Evolutionary conservation across 176 grass and related monocot genomes (phyloP), one percentile per base, ranked within the genome.

Genomic region (Lolium rigidum): DNA sequence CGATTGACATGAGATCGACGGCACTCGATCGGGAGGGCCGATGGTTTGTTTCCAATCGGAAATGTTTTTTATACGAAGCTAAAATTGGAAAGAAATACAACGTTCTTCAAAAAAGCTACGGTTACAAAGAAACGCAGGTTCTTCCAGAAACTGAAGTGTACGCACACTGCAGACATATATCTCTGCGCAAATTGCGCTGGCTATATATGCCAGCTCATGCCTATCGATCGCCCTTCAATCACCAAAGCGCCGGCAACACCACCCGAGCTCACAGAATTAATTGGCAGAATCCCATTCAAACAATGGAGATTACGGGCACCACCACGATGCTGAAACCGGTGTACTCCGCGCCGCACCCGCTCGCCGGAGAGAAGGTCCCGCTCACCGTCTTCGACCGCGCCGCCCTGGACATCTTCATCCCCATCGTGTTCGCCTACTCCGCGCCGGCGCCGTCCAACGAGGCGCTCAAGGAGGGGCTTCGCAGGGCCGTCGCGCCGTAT

Each of bases 341-440:
- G 4, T 2, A 51, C 44, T 8, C 79, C 1, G 9, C 63, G 26
- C 26, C 80, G 17, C 80, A 54, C 62, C 62, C 26, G 10, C 48
- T 82, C 5, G 46, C 43, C 35, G 69, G 67, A 18, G 22, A 31
- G 41, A 54, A 76, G 73, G 76, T 92, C 5, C 83, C 37, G 20
- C 83, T 89, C 4, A 85, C 73, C 38, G 35, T 92, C 50, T 92
- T 92, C 75, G 90, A 92, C 79, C 87, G 65, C 9, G 86, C 86
- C 31, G 83, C 87, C 20, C 31, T 80, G 26, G 62, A 88, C 64
- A 21, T 57, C 55, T 85, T 68, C 75, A 65, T 92, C 8, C 85
- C 87, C 54, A 55, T 48, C 46, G 65, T 89, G 54, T 72, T 83
- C 11, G 79, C 90, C 57, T 92, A 86, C 82, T 7, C 17, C 10